These are phyloP conservation scores for Viridothelium virens DNA, from an alignment of 495 filamentous ascomycete genomes.

Conservation along the genomic window DNA sequence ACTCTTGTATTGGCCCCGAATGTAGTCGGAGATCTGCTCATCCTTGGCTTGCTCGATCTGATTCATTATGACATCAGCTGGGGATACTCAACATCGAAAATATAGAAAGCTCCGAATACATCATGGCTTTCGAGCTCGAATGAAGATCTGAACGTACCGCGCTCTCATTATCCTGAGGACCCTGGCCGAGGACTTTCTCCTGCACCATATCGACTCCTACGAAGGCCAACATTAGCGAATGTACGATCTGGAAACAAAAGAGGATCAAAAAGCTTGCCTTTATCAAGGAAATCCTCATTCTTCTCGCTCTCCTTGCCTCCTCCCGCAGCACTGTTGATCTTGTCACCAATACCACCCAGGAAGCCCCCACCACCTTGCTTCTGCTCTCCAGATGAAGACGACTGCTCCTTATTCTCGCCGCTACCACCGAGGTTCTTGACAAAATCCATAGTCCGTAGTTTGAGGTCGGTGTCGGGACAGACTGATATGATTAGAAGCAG, in stretches of 20 bases:
- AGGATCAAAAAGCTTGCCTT: conserved; percentile 15
- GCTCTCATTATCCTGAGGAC: conserved; percentile 60
- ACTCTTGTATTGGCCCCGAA: conserved; percentile 56
- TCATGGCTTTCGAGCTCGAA: neutral
- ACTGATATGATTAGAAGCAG: neutral
- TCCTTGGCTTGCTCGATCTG: conserved; percentile 62
- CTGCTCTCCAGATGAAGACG: conserved; percentile 17
- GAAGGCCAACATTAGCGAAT: neutral
- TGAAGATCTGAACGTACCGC: conserved; percentile 34
- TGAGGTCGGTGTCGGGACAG: neutral
- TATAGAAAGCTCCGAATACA: too few relatives aligned
- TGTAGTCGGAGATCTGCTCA: conserved; percentile 51
- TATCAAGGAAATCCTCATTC: conserved; percentile 44
- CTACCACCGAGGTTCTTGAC: conserved; percentile 34
- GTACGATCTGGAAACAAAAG: too few relatives aligned
- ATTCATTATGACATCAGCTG: neutral
- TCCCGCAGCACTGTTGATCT: conserved; percentile 54
- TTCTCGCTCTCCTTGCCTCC: conserved; percentile 60
- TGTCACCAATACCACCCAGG: conserved; percentile 46
- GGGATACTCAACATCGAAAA: neutral
- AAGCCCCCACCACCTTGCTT: conserved; percentile 39
- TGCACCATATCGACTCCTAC: conserved; percentile 61
- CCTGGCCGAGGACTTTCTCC: conserved; percentile 56
- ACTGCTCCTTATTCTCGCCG: conserved; percentile 20
- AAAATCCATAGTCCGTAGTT: conserved; percentile 32